phyloP scores from a whole-genome alignment of 805 yeast genomes.

The Schizosaccharomyces lindneri region DNA sequence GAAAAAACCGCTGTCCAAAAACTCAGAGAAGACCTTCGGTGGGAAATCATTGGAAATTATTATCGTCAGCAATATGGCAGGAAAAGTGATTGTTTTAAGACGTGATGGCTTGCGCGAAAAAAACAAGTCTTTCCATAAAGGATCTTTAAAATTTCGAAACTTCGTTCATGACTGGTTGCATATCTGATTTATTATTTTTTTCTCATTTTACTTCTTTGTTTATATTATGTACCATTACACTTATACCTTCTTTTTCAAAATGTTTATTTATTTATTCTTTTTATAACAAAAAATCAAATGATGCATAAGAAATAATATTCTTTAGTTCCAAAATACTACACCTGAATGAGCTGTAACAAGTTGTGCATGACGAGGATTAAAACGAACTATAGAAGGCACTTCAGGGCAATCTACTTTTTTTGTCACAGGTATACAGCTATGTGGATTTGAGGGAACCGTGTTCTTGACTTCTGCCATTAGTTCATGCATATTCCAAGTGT shows the following conservation, averaged over 20 bases:
- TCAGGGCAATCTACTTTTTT: conserved; percentile 4
- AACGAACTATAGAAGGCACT: conserved; percentile 26
- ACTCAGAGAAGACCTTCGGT: background rate
- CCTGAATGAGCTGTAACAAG: conserved; percentile 41
- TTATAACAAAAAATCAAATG: too few relatives aligned
- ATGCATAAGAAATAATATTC: background rate
- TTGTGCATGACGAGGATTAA: conserved; percentile 36
- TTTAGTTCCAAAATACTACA: conserved; percentile 8
- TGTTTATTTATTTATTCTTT: too few relatives aligned
- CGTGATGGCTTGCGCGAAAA: background rate
- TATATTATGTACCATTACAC: background rate
- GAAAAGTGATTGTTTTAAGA: background rate
- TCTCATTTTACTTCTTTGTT: background rate
- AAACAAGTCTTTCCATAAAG: too few relatives aligned
- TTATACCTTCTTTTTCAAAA: too few relatives aligned
- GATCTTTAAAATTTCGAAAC: background rate
- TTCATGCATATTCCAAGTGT: conserved; percentile 21
- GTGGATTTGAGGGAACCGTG: conserved; percentile 7
- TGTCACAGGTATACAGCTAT: too few relatives aligned
- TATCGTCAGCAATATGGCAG: background rate
- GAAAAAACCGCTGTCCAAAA: background rate
- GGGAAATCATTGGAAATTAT: background rate
- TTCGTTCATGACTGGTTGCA: background rate
- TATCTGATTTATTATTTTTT: background rate
- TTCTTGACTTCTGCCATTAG: conserved; percentile 6